Percentiles rank a stretch among this genome's conserved stretches.
Evolutionary conservation across 2,329 filamentous ascomycete species (phyloP).

Genomic region (Parastagonospora avenae): DNA sequence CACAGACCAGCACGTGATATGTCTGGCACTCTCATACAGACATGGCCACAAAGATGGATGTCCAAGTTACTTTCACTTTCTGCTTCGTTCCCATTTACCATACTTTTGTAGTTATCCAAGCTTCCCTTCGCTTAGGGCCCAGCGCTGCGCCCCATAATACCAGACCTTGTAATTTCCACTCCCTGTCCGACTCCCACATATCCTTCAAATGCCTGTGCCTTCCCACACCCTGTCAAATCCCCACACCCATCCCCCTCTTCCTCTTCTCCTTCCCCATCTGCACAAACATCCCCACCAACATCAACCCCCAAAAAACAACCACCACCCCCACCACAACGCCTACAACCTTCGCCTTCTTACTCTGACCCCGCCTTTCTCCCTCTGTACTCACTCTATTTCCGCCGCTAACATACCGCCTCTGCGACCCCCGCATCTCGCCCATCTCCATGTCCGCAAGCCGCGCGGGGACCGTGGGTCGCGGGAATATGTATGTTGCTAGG

Average conservation of each 20-base stretch:
- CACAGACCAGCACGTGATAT: not conserved
- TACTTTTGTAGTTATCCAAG: not conserved
- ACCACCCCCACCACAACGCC: not conserved
- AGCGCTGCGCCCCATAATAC: not conserved
- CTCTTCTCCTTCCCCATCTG: not conserved
- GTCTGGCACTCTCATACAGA: too few relatives aligned
- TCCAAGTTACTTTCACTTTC: not conserved
- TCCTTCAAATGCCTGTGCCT: not conserved
- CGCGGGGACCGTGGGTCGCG: too few relatives aligned
- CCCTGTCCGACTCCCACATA: not conserved
- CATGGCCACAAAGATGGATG: too few relatives aligned
- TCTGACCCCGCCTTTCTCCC: too few relatives aligned
- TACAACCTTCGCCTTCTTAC: not conserved
- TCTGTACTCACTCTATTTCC: too few relatives aligned
- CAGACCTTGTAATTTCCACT: not conserved
- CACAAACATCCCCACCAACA: not conserved
- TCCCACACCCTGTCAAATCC: not conserved
- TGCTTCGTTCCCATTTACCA: not conserved
- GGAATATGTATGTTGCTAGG: too few relatives aligned
- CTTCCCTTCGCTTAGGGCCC: constrained; percentile 2
- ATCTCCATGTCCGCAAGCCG: too few relatives aligned
- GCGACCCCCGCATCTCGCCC: too few relatives aligned
- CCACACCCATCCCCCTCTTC: not conserved
- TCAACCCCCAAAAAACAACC: constrained; percentile 1
- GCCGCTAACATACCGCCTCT: too few relatives aligned